Conservation (phyloP, 371 early-diverging fungal genomes). For the Mitosporidium daphniae region DNA sequence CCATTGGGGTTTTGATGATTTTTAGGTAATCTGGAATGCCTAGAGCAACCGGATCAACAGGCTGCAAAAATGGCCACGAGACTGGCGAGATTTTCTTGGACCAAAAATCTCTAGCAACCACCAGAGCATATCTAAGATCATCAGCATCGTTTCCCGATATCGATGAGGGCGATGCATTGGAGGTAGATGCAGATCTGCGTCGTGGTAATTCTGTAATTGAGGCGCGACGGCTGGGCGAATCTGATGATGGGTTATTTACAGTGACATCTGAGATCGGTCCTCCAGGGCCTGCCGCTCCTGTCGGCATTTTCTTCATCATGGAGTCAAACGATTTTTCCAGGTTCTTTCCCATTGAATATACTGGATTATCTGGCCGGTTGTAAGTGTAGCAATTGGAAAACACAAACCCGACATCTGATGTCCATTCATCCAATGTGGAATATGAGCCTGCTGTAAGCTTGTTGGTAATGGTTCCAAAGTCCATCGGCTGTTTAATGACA, state of each 20-base stretch:
- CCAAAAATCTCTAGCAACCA: too few relatives aligned
- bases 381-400: slow-evolving; percentile 67
- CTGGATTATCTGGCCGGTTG: slow-evolving; percentile 49
- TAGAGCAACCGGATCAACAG: slow-evolving; percentile 11
- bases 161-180: too few relatives aligned
- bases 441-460: slow-evolving; percentile 27
- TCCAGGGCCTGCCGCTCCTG: too few relatives aligned
- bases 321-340: slow-evolving; percentile 39
- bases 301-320: too few relatives aligned
- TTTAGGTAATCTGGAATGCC: slow-evolving; percentile 16
- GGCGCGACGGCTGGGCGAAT: too few relatives aligned
- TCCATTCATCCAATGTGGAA: slow-evolving; percentile 15
- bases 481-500: slow-evolving; percentile 82
- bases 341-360: slow-evolving; percentile 34
- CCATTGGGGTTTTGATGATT: slow-evolving; percentile 26
- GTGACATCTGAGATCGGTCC: too few relatives aligned
- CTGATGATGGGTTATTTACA: too few relatives aligned
- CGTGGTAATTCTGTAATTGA: too few relatives aligned
- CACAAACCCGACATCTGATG: slow-evolving; percentile 29
- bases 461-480: slow-evolving; percentile 51
- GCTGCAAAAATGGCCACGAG: slow-evolving; percentile 11
- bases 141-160: too few relatives aligned
- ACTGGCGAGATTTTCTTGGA: too few relatives aligned
- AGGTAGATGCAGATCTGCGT: too few relatives aligned
- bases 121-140: too few relatives aligned